Conservation (phyloP, 768 basidiomycete species). For the Leccinum ochraceum region DNA sequence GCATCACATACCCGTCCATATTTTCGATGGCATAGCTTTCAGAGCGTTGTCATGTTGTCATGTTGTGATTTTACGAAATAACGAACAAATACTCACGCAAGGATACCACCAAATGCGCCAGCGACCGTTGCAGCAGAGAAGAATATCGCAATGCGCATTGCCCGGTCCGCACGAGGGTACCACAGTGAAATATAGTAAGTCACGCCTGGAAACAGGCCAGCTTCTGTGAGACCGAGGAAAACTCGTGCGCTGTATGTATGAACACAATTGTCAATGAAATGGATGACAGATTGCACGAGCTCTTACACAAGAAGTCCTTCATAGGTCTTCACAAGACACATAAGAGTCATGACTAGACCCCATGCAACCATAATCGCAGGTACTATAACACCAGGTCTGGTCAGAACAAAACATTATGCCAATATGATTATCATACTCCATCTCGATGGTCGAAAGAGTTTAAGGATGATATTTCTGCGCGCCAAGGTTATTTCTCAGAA, state of each 20-base stretch:
- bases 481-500: constrained; percentile 4
- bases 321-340: constrained; percentile 39
- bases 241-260: constrained; percentile 34
- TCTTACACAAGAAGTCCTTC: constrained; percentile 34
- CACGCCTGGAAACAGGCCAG: constrained; percentile 44
- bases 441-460: constrained; percentile 36
- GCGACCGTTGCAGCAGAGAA: constrained; percentile 62
- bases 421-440: constrained; percentile 31
- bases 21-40: constrained; percentile 37
- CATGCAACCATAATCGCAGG: constrained; percentile 41
- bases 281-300: neutral
- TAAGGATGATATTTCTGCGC: constrained; percentile 39
- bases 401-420: constrained; percentile 8
- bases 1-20: constrained; percentile 35
- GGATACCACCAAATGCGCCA: constrained; percentile 51
- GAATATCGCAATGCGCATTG: constrained; percentile 60
- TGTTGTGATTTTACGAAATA: neutral
- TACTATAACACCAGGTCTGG: constrained; percentile 32
- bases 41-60: neutral
- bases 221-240: constrained; percentile 50
- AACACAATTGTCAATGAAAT: neutral
- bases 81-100: constrained; percentile 36
- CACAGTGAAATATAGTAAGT: constrained; percentile 54
- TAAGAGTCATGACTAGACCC: constrained; percentile 41
- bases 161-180: constrained; percentile 61